A percentile compares a stretch with the other conserved stretches of the same genome.
These are phyloP conservation scores for Aspergillus homomorphus DNA, from an alignment of 495 filamentous ascomycete species.

Conservation along the genomic window DNA sequence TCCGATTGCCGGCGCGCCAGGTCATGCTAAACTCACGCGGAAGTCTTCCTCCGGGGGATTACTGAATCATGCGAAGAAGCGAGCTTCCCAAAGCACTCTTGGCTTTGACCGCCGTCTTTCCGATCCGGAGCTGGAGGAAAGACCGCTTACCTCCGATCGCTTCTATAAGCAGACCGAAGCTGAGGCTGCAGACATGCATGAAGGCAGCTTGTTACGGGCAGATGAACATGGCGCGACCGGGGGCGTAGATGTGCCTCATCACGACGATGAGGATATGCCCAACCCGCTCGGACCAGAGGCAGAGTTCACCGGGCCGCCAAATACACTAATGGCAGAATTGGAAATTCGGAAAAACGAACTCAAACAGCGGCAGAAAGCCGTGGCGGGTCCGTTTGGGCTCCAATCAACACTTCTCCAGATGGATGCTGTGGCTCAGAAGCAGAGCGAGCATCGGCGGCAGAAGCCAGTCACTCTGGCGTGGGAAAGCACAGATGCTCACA, in stretches of 20 bases:
- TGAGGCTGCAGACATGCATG: conserved; percentile 16
- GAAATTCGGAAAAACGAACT: conserved; percentile 84
- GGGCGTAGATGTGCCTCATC: conserved; percentile 11
- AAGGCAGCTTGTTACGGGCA: conserved; percentile 21
- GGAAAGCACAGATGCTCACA: conserved; percentile 62
- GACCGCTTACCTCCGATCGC: conserved; percentile 10
- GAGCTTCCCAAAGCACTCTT: conserved; percentile 22
- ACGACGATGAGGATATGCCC: conserved; percentile 33
- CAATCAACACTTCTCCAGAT: conserved; percentile 87
- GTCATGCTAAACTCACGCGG: conserved; percentile 33
- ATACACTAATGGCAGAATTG: conserved; percentile 87
- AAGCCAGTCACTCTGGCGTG: conserved; percentile 84
- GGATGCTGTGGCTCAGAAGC: conserved; percentile 85
- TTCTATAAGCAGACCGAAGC: conserved; percentile 19
- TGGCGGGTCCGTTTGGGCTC: conserved; percentile 65
- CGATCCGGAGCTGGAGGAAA: conserved; percentile 14
- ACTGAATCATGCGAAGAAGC: conserved; percentile 22
- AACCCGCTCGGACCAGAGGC: conserved; percentile 38
- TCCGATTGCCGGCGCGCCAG: conserved; percentile 75
- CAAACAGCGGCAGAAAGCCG: conserved; percentile 68
- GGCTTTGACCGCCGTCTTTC: conserved; percentile 18
- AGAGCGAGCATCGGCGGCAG: conserved; percentile 68
- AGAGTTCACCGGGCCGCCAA: conserved; percentile 69
- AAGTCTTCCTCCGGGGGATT: conserved; percentile 19
- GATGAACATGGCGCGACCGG: conserved; percentile 20